Percentiles rank a stretch among this genome's conserved stretches.
Conservation (phyloP, 2,329 filamentous ascomycete genomes). For the Penicillium sumatraense region DNA sequence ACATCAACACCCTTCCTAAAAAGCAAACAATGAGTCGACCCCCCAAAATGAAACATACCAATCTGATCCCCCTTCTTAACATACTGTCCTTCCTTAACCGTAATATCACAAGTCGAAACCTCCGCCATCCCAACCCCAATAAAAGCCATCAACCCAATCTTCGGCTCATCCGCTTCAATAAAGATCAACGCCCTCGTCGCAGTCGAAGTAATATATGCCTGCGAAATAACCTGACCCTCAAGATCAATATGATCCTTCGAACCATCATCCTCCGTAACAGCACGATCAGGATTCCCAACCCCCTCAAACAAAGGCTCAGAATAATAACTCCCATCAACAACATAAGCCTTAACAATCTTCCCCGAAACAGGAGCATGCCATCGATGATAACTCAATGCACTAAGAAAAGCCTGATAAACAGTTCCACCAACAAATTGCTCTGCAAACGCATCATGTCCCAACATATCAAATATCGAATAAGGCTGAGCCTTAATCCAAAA, state of each 20-base stretch:
- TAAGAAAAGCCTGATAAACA: conserved; percentile 73
- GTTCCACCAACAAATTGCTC: conserved; percentile 65
- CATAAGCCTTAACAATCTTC: conserved; percentile 60
- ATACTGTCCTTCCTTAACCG: conserved; percentile 67
- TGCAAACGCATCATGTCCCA: conserved; percentile 58
- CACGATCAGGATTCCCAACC: conserved; percentile 42
- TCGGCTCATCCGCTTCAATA: conserved; percentile 69
- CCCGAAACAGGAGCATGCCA: conserved; percentile 74
- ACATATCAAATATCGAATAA: conserved; percentile 68
- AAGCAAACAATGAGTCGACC: conserved; percentile 70
- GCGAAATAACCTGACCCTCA: conserved; percentile 46
- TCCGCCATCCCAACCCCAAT: conserved; percentile 77
- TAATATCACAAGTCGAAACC: conserved; percentile 74
- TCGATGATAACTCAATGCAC: conserved; percentile 69
- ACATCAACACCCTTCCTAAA: conserved; percentile 52
- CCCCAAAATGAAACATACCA: conserved; percentile 83
- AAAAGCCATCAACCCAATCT: conserved; percentile 71
- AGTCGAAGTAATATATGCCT: conserved; percentile 70
- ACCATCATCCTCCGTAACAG: conserved; percentile 23
- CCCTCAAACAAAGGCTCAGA: conserved; percentile 62
- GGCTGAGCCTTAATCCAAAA: conserved; percentile 74
- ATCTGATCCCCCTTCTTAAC: conserved; percentile 72
- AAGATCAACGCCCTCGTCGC: conserved; percentile 73
- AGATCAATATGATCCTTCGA: conserved; percentile 34
- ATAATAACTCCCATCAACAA: conserved; percentile 70